Evolutionary conservation across 2,329 filamentous ascomycete species (phyloP).

Genomic region (Neospermospora avenae): DNA sequence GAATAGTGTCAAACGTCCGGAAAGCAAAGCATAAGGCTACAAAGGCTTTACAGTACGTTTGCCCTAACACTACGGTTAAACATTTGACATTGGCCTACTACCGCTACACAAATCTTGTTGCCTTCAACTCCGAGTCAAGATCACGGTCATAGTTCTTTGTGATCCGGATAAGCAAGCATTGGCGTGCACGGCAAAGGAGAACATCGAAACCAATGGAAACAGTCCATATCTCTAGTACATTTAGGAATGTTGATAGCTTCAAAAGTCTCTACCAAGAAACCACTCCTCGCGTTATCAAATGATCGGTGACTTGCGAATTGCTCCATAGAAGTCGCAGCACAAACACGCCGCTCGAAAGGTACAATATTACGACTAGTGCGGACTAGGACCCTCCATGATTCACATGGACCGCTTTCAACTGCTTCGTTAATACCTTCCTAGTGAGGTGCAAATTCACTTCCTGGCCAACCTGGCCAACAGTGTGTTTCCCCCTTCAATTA

Average conservation of each 20-base stretch:
- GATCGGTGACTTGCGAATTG: neutral
- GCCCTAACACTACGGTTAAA: neutral
- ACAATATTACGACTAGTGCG: neutral
- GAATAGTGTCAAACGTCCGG: neutral
- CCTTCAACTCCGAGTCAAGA: neutral
- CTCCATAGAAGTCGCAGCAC: neutral
- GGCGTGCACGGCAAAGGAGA: neutral
- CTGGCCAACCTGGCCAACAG: neutral
- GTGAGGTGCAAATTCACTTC: constrained; percentile 4
- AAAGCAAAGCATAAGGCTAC: neutral
- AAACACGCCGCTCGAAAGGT: neutral
- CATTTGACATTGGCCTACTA: neutral
- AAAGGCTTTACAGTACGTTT: neutral
- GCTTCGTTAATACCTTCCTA: constrained; percentile 5
- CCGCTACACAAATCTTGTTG: neutral
- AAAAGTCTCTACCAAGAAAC: constrained; percentile 4
- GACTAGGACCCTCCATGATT: neutral
- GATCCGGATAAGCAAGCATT: neutral
- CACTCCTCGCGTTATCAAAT: neutral
- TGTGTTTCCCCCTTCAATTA: no score
- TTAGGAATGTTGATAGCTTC: neutral
- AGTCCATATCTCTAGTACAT: neutral
- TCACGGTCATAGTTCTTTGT: neutral
- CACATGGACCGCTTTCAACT: neutral
- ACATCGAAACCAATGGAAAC: neutral